A percentile compares a stretch with the other conserved stretches of the same genome.
These are phyloP conservation scores for Hyphopichia khmerensis DNA, from an alignment of 1,139 yeast genomes.

Conservation along the genomic window DNA sequence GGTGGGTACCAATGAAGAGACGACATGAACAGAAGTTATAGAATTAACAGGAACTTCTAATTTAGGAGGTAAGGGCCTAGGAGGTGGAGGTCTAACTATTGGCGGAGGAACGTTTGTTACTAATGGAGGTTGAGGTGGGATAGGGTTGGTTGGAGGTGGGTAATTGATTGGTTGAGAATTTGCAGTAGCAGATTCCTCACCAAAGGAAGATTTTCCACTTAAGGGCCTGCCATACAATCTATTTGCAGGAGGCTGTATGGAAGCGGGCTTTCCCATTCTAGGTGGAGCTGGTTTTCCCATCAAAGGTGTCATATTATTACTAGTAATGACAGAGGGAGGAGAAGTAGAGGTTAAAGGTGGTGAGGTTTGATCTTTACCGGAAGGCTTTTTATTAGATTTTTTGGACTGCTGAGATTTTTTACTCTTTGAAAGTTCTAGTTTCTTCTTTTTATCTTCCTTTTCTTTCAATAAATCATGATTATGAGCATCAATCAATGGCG, in stretches of 20 bases:
- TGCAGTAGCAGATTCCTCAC: background rate
- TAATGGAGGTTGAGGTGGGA: conserved; percentile 1
- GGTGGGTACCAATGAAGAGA: conserved; percentile 8
- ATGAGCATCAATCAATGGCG: conserved; percentile 39
- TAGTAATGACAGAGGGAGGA: conserved; percentile 8
- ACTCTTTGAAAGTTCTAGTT: conserved; percentile 22
- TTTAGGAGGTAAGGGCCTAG: conserved; percentile 39
- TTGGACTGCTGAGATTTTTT: conserved; percentile 15
- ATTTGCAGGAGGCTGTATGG: conserved; percentile 47
- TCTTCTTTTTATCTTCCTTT: conserved; percentile 20
- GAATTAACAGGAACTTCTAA: conserved; percentile 35
- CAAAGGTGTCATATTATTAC: conserved; percentile 21
- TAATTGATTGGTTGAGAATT: background rate
- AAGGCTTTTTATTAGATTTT: background rate
- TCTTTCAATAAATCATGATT: conserved; percentile 28
- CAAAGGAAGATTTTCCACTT: background rate
- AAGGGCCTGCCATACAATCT: conserved; percentile 27
- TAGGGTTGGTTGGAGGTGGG: background rate
- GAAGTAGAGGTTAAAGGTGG: conserved; percentile 5
- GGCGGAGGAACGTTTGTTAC: conserved; percentile 11
- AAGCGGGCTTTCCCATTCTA: conserved; percentile 48
- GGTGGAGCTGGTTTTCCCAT: conserved; percentile 42
- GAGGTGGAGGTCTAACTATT: conserved; percentile 14
- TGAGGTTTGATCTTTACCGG: background rate
- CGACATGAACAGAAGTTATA: conserved; percentile 13